Evolutionary conservation across 257 asterid genomes (phyloP), one percentile per base, ranked within the genome.

Genomic region (Apocynum venetum): DNA sequence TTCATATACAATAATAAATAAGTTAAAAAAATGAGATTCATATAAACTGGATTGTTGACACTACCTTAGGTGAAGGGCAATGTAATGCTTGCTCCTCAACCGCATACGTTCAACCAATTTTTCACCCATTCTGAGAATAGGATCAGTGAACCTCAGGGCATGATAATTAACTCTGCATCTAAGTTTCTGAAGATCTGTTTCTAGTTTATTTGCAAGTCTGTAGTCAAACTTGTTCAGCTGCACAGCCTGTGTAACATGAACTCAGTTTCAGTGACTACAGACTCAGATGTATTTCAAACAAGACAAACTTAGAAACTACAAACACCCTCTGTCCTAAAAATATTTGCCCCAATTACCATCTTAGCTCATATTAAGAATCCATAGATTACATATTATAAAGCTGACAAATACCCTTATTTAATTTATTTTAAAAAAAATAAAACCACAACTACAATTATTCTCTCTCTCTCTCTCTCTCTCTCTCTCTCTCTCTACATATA

Each of bases 61-160:
- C 92, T 90, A 96, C 99, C 99, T 91, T 77, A 96, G 86, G 85
- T 96, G 99, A 83, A 96, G 95, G 63, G 99, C 96, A 56, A 96
- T 84, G 71, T 87, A 96, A 85, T 91, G 97, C 86, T 89, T 89
- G 91, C 97, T 88, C 82, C 61, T 89, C 86, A 17, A 75, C 85
- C 92, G 89, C 98, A 96, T 96, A 77, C 95, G 84, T 75, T 82
- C 93, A 66, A 96, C 92, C 91, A 96, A 83, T 81, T 85, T 87
- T 44, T 82, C 85, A 64, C 97, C 99, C 97, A 93, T 90, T 80
- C 86, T 82, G 80, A 77, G 90, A 70, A 96, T 96, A 75, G 95
- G 90, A 66, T 90, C 80, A 57, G 97, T 91, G 90, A 96, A 96
- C 89, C 84, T 96, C 83, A 96, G 86, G 38, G 99, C 96, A 61